These are phyloP conservation scores for Baorangia bicolor DNA, from an alignment of 768 basidiomycete genomes.

Conservation along the genomic window DNA sequence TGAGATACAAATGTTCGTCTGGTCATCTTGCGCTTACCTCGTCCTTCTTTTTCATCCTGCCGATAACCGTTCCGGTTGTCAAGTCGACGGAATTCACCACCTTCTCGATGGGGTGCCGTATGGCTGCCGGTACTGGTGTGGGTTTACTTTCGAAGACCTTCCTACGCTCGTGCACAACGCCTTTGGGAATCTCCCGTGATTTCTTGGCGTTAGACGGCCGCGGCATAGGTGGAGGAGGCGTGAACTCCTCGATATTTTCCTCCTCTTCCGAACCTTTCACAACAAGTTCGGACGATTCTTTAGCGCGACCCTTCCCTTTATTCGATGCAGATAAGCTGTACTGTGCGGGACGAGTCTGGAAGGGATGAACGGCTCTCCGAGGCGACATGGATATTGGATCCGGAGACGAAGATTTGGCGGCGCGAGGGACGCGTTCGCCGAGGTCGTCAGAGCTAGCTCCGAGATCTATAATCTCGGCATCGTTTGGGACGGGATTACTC, in stretches of 20 bases:
- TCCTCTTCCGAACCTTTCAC: conserved; percentile 27
- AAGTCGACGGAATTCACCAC: conserved; percentile 7
- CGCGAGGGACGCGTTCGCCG: conserved; percentile 20
- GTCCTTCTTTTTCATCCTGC: conserved; percentile 27
- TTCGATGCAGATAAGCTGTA: not conserved
- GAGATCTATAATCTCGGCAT: conserved; percentile 24
- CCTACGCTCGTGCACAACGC: conserved; percentile 14
- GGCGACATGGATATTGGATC: conserved; percentile 17
- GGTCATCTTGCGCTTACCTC: conserved; percentile 18
- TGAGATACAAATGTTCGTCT: conserved; percentile 3
- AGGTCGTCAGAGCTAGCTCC: conserved; percentile 21
- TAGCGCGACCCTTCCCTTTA: conserved; percentile 28
- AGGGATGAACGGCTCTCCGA: conserved; percentile 11
- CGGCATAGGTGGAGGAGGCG: not conserved
- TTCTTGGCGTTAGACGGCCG: not conserved
- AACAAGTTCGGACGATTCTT: conserved; percentile 4
- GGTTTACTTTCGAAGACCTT: conserved; percentile 6
- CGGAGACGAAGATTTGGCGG: conserved; percentile 18
- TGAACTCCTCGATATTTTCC: conserved; percentile 22
- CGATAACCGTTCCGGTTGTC: not conserved
- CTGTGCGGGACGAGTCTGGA: conserved; percentile 21
- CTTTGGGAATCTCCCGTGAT: conserved; percentile 16
- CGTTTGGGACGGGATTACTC: conserved; percentile 1
- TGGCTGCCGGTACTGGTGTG: conserved; percentile 3
- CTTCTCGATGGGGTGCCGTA: not conserved